Evolutionary conservation across 345 rosid species (phyloP).

Genomic region (Euphorbia pulcherrima): DNA sequence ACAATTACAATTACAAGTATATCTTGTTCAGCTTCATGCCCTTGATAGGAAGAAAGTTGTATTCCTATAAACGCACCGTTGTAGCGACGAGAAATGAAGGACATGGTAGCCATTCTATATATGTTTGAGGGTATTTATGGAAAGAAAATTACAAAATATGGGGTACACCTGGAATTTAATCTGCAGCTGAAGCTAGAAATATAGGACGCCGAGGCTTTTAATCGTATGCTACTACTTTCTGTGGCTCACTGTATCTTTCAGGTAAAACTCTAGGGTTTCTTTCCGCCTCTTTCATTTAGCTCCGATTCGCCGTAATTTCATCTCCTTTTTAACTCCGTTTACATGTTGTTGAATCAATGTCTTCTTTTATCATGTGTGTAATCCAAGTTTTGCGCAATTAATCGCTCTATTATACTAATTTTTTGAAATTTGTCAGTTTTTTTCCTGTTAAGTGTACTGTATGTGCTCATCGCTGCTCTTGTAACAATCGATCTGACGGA

Average conservation of each 20-base stretch:
- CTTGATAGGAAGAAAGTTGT: no score
- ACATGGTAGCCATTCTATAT: neutral
- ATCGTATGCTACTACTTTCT: neutral
- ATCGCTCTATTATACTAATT: neutral
- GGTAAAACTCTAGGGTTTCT: constrained; percentile 34
- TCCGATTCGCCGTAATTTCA: neutral
- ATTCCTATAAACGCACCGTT: no score
- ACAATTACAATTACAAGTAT: neutral
- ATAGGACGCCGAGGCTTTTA: neutral
- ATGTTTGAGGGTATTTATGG: neutral
- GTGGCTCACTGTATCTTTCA: constrained; percentile 33
- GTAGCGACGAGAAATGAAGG: neutral
- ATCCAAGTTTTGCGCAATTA: neutral
- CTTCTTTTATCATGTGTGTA: neutral
- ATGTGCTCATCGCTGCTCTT: neutral
- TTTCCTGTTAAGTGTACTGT: neutral
- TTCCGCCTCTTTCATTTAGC: neutral
- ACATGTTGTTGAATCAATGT: neutral
- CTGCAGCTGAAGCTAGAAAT: neutral
- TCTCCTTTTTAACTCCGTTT: neutral
- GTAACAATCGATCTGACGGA: neutral
- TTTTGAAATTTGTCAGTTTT: neutral
- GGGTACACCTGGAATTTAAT: neutral
- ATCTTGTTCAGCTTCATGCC: neutral
- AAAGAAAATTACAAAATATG: no score